Evolutionary conservation across 2,329 filamentous ascomycete species (phyloP), one percentile per base, ranked within the genome.

Genomic region (Thermothelomyces thermophilus): DNA sequence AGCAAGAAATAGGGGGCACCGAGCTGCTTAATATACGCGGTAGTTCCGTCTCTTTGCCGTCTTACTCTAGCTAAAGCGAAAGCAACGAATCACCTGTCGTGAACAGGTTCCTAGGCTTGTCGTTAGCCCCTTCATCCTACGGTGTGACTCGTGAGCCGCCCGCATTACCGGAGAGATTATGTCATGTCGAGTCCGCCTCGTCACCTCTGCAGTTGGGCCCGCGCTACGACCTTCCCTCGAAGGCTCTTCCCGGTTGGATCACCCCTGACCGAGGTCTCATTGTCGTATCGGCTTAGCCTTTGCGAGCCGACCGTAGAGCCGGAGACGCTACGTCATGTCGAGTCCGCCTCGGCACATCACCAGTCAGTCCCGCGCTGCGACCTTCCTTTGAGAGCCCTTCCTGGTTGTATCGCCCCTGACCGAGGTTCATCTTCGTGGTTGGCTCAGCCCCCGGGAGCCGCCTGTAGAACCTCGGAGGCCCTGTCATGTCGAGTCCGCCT

Each of bases 151-250:
- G 28, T 30, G 17, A 43, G 14, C 41, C 30, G 41, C 41, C 41
- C 41, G 17, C 28, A n/a, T 28, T 24, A 16, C 31, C 30, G 28
- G 16, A 16, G 30, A 34, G 41, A 10, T 28, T 28, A 43, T 11
- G 30, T 22, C n/a, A 43, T 24, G 30, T 34, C 41, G 41, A 35
- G 41, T 34, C 41, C 41, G 41, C 41, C 41, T 43, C 30, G 41
- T 43, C 30, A 9, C 41, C 17, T 45, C 42, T 20, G 19, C 33
- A 26, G 42, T 45, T 45, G 41, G 19, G 28, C 41, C 41, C 28
- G 20, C 26, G 41, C 30, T 24, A 28, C 41, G 19, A 43, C 31
- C 16, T 35, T 43, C 41, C 28, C 17, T 34, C 6, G 41, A 43
- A 16, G 30, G 6, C 41, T 40, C n/a, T 28, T 30, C 19, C 43